Base-by-base conservation (phyloP, 2,329 filamentous ascomycete genomes). In the Diaporthe sp. region DNA sequence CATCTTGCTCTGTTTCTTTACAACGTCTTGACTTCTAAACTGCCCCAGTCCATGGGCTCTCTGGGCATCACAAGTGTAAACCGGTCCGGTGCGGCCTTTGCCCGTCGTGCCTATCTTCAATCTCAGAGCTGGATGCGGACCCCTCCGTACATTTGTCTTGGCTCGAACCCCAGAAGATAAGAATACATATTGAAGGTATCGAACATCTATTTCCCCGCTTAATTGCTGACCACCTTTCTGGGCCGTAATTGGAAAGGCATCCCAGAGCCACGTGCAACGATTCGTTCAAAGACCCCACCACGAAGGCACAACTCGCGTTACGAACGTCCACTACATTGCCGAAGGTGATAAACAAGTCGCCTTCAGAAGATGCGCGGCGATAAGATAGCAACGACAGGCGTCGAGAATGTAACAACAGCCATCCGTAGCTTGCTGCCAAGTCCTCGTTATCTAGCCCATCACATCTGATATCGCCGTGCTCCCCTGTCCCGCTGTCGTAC, bases 71-170 rank as follows among this genome's bases (percentile, higher is more conserved):
- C 25, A 67, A 12, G 7, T 9, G 5, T 4, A 34, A 17, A 22
- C 63, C 63, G 63, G 63, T 37, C 63, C 63, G 63, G 63, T 51
- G 39, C 28, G 47, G 22, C 3, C 10, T 22, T 37, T 67, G 63
- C 63, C 63, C 44, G 63, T 67, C 63, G 47, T 37, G 44, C 63
- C 63, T 67, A 51, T 67, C 63, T 67, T 17, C 13, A 67, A 51
- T 67, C 22, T 28, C 20, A 67, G n/a, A 10, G 28, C 20, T 34
- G 42, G 39, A 47, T 37, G 42, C 42, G 28, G 61, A 37, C 42
- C 44, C 20, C 61, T 49, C 61, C 61, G 28, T 17, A 1, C n/a
- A 15, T 8, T 34, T 67, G 42, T 67, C 61, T 67, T 67, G 61
- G 61, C 61, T 49, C 44, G 20, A 67, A n/a, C 22, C 28, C 28